A percentile compares a stretch with the other conserved stretches of the same genome.
phyloP scores from a whole-genome alignment of 352 stramenopile genomes.

The Phytophthora cryptogea region DNA sequence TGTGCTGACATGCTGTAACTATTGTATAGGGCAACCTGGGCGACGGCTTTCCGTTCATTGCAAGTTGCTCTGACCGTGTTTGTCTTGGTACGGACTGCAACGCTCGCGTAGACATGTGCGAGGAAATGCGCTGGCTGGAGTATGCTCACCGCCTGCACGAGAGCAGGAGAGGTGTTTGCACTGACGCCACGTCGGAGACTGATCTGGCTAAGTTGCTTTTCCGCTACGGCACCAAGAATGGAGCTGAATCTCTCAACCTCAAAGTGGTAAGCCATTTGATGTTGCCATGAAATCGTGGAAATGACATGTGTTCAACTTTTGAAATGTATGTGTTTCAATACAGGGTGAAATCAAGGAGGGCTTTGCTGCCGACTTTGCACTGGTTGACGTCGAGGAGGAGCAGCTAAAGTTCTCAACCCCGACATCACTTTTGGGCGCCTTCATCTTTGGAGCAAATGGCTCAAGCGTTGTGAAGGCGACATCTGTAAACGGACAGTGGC shows the following conservation, averaged over 20 bases:
- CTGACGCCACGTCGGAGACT: conserved; percentile 50
- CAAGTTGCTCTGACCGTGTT: conserved; percentile 64
- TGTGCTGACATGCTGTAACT: conserved; percentile 4
- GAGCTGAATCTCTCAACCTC: conserved; percentile 69
- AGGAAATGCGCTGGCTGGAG: conserved; percentile 85
- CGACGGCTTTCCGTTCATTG: conserved; percentile 72
- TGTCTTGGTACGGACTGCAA: conserved; percentile 83
- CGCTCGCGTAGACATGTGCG: conserved; percentile 79
- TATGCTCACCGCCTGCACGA: conserved; percentile 73
- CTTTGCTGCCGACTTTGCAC: conserved; percentile 68
- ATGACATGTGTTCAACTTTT: not conserved
- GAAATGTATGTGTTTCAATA: conserved; percentile 7
- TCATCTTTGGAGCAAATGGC: conserved; percentile 75
- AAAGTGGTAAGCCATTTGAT: conserved; percentile 50
- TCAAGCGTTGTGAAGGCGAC: conserved; percentile 77
- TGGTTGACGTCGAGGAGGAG: conserved; percentile 72
- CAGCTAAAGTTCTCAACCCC: conserved; percentile 69
- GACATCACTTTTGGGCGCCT: conserved; percentile 62
- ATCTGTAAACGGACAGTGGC: conserved; percentile 73
- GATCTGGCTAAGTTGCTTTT: conserved; percentile 71
- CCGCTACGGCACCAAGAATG: conserved; percentile 69
- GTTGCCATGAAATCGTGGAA: not conserved
- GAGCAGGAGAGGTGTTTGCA: conserved; percentile 68
- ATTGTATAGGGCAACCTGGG: conserved; percentile 59
- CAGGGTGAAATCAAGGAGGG: conserved; percentile 73